Base-by-base conservation (phyloP, 1,139 yeast genomes). In the Arxiozyma heterogenica region DNA sequence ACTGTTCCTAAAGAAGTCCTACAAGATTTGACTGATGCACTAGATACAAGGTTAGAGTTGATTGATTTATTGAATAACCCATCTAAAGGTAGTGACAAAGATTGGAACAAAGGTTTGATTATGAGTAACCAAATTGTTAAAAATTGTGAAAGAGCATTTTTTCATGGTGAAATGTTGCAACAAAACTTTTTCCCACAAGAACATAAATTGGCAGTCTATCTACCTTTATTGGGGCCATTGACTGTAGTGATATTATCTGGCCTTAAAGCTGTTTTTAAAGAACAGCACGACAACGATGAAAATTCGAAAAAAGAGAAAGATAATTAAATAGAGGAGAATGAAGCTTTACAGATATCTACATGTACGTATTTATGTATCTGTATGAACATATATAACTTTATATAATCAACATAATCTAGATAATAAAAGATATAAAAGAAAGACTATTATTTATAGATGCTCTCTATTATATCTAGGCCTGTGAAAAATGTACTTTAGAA, bases 181-280 rank as follows among this genome's bases (percentile, higher is more conserved):
- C 97, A 91, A 65, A 87, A 86, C 50, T 90, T 86, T 64, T 90
- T 91, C 75, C 98, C 98, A 0, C 91, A 88, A 60, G 97, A 91
- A 65, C 98, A 93, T 67, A 90, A 89, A 66, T 75, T 91, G 64
- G 98, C 98, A 0, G 96, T 93, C 0, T 93, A 90, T 60, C 75
- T 89, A 63, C 98, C 98, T 0, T 72, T 93, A 53, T 70, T 90
- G 43, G 98, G 97, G 0, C 98, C 98, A 0, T 73, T 90, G 27
- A 72, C 80, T 1, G 79, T 93, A 21, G 91, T 93, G n/a, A 68
- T 84, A 22, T 47, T 77, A 1, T 68, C 87, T 61, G 90, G 91
- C 0, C 59, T 80, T 1, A 51, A 83, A 0, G 71, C 80, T 45
- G 60, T 75, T 1, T 15, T 75, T 7, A 71, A 70, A 53, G 82